These are phyloP conservation scores for Rhododendron ovatum DNA, from an alignment of 148 eudicot genomes.

Conservation along the genomic window DNA sequence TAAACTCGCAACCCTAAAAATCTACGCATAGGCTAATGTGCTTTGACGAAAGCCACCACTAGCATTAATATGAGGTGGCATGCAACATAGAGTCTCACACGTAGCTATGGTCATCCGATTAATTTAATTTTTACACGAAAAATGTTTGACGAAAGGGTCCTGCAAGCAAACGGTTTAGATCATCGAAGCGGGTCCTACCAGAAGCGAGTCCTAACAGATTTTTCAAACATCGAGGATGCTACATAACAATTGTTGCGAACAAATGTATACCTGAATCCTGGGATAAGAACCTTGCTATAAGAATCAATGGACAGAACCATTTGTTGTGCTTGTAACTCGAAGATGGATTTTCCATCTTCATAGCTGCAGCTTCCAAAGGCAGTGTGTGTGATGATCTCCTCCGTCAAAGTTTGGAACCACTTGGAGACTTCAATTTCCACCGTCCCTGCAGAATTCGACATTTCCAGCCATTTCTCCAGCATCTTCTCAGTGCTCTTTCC, in stretches of 20 bases:
- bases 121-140: no score
- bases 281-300: conserved; percentile 50
- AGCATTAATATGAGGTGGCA: neutral
- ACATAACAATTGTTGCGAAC: neutral
- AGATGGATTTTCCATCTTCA: conserved; percentile 52
- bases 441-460: conserved; percentile 31
- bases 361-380: conserved; percentile 57
- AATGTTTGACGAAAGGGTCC: no score
- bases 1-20: neutral
- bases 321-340: conserved; percentile 55
- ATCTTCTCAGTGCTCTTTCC: conserved; percentile 48
- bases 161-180: no score
- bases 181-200: no score
- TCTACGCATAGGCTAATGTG: neutral
- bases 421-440: conserved; percentile 60
- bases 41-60: neutral
- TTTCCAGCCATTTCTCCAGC: conserved; percentile 52
- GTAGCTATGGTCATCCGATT: no score
- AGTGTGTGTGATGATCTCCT: conserved; percentile 50
- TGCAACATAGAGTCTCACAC: neutral
- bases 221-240: no score
- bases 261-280: conserved; percentile 40
- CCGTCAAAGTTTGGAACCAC: conserved; percentile 50
- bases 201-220: no score
- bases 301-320: conserved; percentile 43